Conservation (phyloP, 1,139 yeast species). For the Martiniozyma asiatica region DNA sequence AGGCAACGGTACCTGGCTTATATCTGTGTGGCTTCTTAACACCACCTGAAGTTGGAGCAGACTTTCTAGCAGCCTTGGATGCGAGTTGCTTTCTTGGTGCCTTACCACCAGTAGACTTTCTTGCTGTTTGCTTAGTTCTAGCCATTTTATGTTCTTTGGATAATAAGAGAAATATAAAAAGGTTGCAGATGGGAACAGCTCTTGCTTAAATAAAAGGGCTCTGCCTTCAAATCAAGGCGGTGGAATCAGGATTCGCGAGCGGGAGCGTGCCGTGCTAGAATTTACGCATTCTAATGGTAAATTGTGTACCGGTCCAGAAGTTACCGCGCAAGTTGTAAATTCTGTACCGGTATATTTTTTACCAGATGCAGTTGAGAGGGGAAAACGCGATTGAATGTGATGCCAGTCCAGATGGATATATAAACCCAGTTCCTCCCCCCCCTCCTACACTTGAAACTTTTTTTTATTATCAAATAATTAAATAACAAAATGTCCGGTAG, state of each 20-base stretch:
- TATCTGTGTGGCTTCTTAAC: slow-evolving; percentile 99
- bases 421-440: too few relatives aligned
- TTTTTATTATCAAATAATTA: too few relatives aligned
- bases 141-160: slow-evolving; percentile 48
- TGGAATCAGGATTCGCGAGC: too few relatives aligned
- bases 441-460: neutral
- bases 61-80: slow-evolving; percentile 98
- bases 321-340: slow-evolving; percentile 4
- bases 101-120: slow-evolving; percentile 99
- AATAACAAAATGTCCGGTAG: slow-evolving; percentile 79
- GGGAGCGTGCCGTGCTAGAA: too few relatives aligned
- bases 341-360: slow-evolving; percentile 1
- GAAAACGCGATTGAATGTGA: slow-evolving; percentile 1
- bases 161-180: slow-evolving; percentile 10
- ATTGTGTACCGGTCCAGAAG: slow-evolving; percentile 1
- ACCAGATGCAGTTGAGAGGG: neutral
- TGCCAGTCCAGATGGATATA: slow-evolving; percentile 1
- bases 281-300: slow-evolving; percentile 1
- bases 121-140: slow-evolving; percentile 97
- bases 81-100: slow-evolving; percentile 99
- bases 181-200: too few relatives aligned
- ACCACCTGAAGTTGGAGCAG: slow-evolving; percentile 97
- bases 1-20: slow-evolving; percentile 99
- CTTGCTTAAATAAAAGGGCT: too few relatives aligned
- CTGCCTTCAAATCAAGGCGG: too few relatives aligned